Evolutionary conservation across 441 rosid genomes (phyloP).

Genomic region (Metrosideros polymorpha): DNA sequence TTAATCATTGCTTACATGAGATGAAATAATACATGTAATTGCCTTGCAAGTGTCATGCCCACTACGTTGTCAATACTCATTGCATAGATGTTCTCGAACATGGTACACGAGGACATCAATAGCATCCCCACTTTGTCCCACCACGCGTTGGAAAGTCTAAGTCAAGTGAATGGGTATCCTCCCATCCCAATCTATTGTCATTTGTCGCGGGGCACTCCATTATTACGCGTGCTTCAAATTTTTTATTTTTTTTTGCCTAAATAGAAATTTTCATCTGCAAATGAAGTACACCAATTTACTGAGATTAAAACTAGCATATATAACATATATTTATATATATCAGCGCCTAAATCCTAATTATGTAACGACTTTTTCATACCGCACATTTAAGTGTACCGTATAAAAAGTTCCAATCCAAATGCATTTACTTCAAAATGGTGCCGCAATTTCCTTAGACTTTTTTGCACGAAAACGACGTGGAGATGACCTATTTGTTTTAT

Average conservation of each 20-base stretch:
- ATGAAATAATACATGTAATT: not conserved
- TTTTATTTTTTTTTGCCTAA: not conserved
- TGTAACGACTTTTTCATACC: not conserved
- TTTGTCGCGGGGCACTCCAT: not conserved
- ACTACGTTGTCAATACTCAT: not conserved
- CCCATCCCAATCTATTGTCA: not conserved
- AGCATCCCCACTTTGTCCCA: not conserved
- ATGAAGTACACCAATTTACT: not conserved
- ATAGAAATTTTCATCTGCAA: not conserved
- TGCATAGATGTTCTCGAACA: not conserved
- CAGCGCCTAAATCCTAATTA: not conserved
- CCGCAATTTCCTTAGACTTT: not conserved
- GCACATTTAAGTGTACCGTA: not conserved
- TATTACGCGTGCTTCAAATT: not conserved
- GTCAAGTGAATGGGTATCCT: not conserved
- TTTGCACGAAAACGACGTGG: not conserved
- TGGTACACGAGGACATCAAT: not conserved
- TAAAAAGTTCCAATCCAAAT: not conserved
- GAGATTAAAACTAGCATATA: not conserved
- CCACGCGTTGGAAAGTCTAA: not conserved
- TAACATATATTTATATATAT: too few relatives aligned
- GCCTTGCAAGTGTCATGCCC: not conserved
- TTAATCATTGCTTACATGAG: not conserved
- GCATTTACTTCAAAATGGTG: not conserved
- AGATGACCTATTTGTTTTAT: not conserved